A percentile compares a stretch with the other conserved stretches of the same genome.
These are phyloP conservation scores for Xylaria grammica DNA, from an alignment of 495 filamentous ascomycete genomes.

Conservation along the genomic window DNA sequence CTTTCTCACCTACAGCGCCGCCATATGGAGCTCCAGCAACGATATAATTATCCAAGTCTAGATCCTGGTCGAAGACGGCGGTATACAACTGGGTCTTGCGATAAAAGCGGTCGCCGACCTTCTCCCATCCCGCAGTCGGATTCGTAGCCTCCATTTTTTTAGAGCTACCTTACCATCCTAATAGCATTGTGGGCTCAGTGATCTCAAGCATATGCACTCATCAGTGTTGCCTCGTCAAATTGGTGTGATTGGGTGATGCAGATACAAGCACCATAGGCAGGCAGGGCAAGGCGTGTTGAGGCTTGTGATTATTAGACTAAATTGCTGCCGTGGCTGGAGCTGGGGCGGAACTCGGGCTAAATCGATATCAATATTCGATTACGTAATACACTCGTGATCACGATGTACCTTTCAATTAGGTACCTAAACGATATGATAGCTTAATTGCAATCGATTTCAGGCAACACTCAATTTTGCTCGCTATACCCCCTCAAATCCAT, in stretches of 20 bases:
- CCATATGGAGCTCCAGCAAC: conserved; percentile 92
- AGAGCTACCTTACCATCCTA: conserved; percentile 43
- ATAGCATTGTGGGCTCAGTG: conserved; percentile 18
- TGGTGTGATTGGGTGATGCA: conserved; percentile 9
- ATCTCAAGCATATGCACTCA: conserved; percentile 4
- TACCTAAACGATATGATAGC: no score
- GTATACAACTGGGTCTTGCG: conserved; percentile 92
- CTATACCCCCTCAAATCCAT: no score
- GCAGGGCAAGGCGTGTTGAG: background rate
- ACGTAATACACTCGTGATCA: conserved; percentile 1
- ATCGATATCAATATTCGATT: background rate
- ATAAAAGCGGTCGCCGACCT: conserved; percentile 89
- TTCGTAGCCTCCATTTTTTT: conserved; percentile 54
- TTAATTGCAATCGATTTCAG: no score
- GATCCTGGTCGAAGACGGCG: conserved; percentile 85
- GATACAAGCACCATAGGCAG: background rate
- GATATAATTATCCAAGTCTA: conserved; percentile 94
- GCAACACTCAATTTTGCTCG: no score
- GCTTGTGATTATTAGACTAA: background rate
- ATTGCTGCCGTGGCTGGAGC: background rate
- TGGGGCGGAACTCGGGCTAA: no score
- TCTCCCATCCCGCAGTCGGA: conserved; percentile 92
- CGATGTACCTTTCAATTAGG: no score
- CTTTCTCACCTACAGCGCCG: conserved; percentile 80
- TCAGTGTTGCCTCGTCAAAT: background rate